These are phyloP conservation scores for Russula abietina DNA, from an alignment of 768 basidiomycete species.

Conservation along the genomic window DNA sequence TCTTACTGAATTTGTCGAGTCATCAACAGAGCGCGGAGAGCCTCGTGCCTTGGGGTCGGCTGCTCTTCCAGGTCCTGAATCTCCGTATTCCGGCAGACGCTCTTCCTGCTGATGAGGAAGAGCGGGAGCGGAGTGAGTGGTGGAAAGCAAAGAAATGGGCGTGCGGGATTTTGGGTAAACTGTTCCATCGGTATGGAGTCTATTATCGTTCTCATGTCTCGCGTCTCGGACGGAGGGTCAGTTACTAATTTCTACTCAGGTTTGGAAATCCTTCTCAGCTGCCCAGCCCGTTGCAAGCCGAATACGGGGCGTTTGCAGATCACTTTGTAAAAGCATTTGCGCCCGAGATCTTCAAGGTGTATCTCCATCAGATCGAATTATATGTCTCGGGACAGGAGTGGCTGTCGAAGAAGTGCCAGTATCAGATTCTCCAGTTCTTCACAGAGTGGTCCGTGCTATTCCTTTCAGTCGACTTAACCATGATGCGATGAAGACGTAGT, in stretches of 20 bases:
- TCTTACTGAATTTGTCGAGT: constrained; percentile 61
- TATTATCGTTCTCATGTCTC: background rate
- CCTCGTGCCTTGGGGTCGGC: constrained; percentile 81
- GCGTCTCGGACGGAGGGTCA: background rate
- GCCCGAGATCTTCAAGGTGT: constrained; percentile 80
- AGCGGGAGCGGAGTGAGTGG: constrained; percentile 76
- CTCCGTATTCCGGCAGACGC: constrained; percentile 57
- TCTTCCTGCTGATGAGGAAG: constrained; percentile 67
- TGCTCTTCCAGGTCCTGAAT: constrained; percentile 76
- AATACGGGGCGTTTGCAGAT: constrained; percentile 66
- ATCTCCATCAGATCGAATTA: constrained; percentile 64
- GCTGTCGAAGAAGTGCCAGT: constrained; percentile 79
- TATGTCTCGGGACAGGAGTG: constrained; percentile 69
- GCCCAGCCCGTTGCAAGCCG: constrained; percentile 59
- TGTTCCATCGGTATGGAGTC: constrained; percentile 60
- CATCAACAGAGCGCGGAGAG: constrained; percentile 73
- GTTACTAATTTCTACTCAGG: constrained; percentile 31
- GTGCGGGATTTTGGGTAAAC: constrained; percentile 66
- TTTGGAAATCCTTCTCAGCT: constrained; percentile 88
- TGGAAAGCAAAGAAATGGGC: constrained; percentile 95
- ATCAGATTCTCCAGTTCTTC: constrained; percentile 79
- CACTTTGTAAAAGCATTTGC: constrained; percentile 76
- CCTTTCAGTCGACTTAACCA: background rate
- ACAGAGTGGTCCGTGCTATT: constrained; percentile 65
- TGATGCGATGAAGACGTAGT: constrained; percentile 11